Conservation (phyloP, 176 grass and related monocot genomes). For the Pontederia crassipes region DNA sequence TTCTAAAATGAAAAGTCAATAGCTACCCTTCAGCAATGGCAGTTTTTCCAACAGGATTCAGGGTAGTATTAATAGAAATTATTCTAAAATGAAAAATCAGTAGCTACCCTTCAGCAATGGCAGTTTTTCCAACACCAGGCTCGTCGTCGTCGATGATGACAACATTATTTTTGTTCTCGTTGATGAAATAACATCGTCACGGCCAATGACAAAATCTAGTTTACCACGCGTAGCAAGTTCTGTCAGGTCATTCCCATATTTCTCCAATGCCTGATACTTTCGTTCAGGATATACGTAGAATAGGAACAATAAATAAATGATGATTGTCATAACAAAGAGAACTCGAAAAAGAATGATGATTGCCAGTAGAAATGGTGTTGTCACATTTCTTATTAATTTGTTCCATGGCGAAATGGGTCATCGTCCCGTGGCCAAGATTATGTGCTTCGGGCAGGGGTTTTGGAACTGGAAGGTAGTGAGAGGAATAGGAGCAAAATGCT, state of each 20-base stretch:
- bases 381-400: too few species aligned
- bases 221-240: slow-evolving; percentile 77
- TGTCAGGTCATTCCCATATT: slow-evolving; percentile 92
- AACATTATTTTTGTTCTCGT: slow-evolving; percentile 98
- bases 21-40: slow-evolving; percentile 91
- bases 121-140: slow-evolving; percentile 92
- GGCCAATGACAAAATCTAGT: slow-evolving; percentile 86
- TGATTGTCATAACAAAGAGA: too few species aligned
- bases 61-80: too few species aligned
- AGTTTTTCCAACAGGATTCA: slow-evolving; percentile 69
- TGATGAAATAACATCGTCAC: slow-evolving; percentile 91
- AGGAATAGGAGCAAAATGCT: too few species aligned
- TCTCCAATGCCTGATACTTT: slow-evolving; percentile 84
- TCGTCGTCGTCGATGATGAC: slow-evolving; percentile 94
- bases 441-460: too few species aligned
- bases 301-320: slow-evolving; percentile 9
- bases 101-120: slow-evolving; percentile 91
- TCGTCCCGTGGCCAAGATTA: too few species aligned
- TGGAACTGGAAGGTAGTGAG: too few species aligned
- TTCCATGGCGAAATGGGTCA: too few species aligned
- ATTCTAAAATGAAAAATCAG: not conserved
- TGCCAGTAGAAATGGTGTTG: too few species aligned
- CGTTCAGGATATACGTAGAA: slow-evolving; percentile 63
- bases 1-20: not conserved
- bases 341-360: too few species aligned